Percentiles rank a stretch among this genome's conserved stretches.
Conservation (phyloP, 2,329 filamentous ascomycete genomes). For the Fusarium austroafricanum region DNA sequence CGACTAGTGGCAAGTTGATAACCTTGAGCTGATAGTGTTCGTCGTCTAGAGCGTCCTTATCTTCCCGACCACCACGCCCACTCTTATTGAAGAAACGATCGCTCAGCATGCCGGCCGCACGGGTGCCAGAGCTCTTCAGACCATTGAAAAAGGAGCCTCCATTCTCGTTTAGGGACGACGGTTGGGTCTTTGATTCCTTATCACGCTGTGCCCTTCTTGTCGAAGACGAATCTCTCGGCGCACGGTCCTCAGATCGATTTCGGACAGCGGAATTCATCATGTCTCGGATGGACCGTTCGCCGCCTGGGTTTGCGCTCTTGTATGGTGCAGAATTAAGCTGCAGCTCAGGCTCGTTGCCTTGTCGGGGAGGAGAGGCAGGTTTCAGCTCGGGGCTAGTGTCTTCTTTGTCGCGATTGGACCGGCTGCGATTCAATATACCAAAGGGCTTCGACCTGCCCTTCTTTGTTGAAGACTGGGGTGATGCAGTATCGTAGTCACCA, state of each 20-base stretch:
- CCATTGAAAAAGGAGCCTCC: slow-evolving; percentile 54
- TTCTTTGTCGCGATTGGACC: slow-evolving; percentile 65
- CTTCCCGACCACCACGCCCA: slow-evolving; percentile 74
- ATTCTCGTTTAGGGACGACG: slow-evolving; percentile 69
- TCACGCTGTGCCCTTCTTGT: slow-evolving; percentile 60
- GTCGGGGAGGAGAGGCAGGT: slow-evolving; percentile 40
- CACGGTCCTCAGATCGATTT: slow-evolving; percentile 80
- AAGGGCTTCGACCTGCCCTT: slow-evolving; percentile 68
- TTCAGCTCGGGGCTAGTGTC: slow-evolving; percentile 54
- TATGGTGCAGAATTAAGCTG: slow-evolving; percentile 53
- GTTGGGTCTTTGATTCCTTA: slow-evolving; percentile 62
- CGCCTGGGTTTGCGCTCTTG: slow-evolving; percentile 71
- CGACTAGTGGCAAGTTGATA: slow-evolving; percentile 85
- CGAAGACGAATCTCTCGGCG: slow-evolving; percentile 56
- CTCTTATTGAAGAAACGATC: slow-evolving; percentile 87
- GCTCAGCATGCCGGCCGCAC: slow-evolving; percentile 77
- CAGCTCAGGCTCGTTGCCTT: slow-evolving; percentile 44
- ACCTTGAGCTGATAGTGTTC: slow-evolving; percentile 87
- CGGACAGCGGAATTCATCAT: slow-evolving; percentile 74
- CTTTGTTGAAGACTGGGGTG: slow-evolving; percentile 53
- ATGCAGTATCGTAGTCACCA: slow-evolving; percentile 58
- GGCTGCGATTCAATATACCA: slow-evolving; percentile 62
- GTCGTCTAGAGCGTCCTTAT: slow-evolving; percentile 76
- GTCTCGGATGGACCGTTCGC: slow-evolving; percentile 75
- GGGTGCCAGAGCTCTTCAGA: slow-evolving; percentile 43